Evolutionary conservation across 495 filamentous ascomycete species (phyloP), one percentile per base, ranked within the genome.

Genomic region (Glonium stellatum): DNA sequence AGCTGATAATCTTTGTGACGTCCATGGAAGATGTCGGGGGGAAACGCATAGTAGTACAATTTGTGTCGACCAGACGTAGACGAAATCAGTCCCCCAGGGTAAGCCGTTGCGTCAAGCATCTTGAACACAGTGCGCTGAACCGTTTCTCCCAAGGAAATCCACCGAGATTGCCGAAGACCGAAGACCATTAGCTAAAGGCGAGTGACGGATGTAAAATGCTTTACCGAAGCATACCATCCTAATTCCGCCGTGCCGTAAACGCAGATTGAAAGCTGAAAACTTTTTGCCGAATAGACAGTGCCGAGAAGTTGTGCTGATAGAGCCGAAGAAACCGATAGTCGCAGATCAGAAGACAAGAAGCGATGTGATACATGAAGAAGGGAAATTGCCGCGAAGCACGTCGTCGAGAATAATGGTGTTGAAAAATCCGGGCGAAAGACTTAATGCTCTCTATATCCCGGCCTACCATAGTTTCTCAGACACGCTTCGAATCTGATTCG

Each of bases 61-160:
- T 67, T 67, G 64, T 66, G 64, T 60, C 64, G 64, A 65, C 58
- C 34, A 65, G 63, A 65, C 46, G 64, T n/a, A 63, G 64, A 62
- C 64, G 64, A 59, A 60, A 54, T 59, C 59, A 56, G 57, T 48
- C 54, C 53, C 51, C 46, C 27, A 35, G 58, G 57, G 56, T 31
- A 54, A 51, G 49, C 55, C 42, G 59, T 58, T 47, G 60, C 53
- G 55, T 55, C 55, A 50, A 61, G 27, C 56, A 53, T 51, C 60
- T 54, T 63, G 57, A 63, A 48, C 64, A 60, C 57, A 51, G 50
- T 37, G 59, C 61, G 63, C 49, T 57, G 39, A 44, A 61, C 63
- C 64, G 61, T 58, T 61, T 67, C 58, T 67, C 58, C 62, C 55
- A 64, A 67, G 65, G 65, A 67, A 67, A 67, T 64, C 65, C 65